Evolutionary conservation across 2,329 filamentous ascomycete species (phyloP).

Genomic region (Scedosporium dehoogii): DNA sequence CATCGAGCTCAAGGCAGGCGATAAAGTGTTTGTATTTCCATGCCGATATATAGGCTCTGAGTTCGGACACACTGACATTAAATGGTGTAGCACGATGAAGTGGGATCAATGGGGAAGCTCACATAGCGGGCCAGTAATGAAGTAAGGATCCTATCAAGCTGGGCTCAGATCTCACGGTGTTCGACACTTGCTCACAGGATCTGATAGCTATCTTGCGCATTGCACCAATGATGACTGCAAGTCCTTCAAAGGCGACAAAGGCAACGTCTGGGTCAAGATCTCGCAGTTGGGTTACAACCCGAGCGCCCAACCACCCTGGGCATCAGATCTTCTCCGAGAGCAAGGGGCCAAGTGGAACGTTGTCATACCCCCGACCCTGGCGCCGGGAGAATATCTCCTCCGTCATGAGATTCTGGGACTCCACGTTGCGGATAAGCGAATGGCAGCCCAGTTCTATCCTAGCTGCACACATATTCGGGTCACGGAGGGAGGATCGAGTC

Average conservation of each 20-base stretch:
- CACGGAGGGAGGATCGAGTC: neutral
- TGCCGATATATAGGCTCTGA: too few species aligned
- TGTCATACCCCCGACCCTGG: conserved; percentile 34
- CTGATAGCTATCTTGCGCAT: conserved; percentile 1
- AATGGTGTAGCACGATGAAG: neutral
- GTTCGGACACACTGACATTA: neutral
- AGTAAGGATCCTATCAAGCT: neutral
- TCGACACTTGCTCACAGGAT: neutral
- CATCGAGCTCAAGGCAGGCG: conserved; percentile 2
- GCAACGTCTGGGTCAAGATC: conserved; percentile 37
- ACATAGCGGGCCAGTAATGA: conserved; percentile 3
- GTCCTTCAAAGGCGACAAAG: conserved; percentile 1
- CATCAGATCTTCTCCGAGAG: conserved; percentile 33
- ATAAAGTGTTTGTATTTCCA: neutral
- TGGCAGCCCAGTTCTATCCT: conserved; percentile 4
- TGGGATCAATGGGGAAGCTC: conserved; percentile 6
- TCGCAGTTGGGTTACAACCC: conserved; percentile 20
- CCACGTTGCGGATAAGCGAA: conserved; percentile 27
- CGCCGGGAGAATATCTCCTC: conserved; percentile 41
- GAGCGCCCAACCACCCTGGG: conserved; percentile 27
- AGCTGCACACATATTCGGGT: conserved; percentile 6
- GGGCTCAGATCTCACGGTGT: neutral
- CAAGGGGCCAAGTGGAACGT: conserved; percentile 38
- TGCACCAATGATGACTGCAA: conserved; percentile 3
- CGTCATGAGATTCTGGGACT: conserved; percentile 46